Evolutionary conservation across 805 yeast species (phyloP).

Genomic region (Pachysolen tannophilus): DNA sequence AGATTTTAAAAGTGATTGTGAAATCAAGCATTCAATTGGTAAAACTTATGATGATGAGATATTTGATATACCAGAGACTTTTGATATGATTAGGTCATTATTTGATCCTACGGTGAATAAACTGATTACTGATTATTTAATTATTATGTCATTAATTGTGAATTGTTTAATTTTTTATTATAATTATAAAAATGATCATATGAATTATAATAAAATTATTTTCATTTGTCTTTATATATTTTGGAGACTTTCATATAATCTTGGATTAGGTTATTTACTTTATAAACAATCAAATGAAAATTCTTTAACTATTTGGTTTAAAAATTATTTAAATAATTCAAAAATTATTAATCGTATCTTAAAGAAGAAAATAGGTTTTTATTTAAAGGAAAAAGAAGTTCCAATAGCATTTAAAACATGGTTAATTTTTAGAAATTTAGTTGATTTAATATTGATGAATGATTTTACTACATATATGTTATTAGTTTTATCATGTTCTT

Average conservation of each 20-base stretch:
- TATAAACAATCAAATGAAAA: slow-evolving; percentile 57
- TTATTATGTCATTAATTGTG: slow-evolving; percentile 35
- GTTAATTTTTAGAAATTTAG: slow-evolving; percentile 71
- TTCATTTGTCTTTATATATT: slow-evolving; percentile 54
- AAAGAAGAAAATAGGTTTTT: slow-evolving; percentile 33
- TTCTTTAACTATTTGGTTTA: slow-evolving; percentile 32
- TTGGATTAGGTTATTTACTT: slow-evolving; percentile 70
- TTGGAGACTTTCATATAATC: slow-evolving; percentile 72
- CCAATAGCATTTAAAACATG: slow-evolving; percentile 81
- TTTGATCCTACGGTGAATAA: slow-evolving; percentile 71
- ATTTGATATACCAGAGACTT: slow-evolving; percentile 53
- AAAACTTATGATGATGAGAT: slow-evolving; percentile 36
- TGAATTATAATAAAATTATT: slow-evolving; percentile 23
- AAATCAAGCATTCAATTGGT: slow-evolving; percentile 25
- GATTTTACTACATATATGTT: slow-evolving; percentile 73
- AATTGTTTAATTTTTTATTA: slow-evolving; percentile 25
- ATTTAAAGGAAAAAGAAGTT: slow-evolving; percentile 23
- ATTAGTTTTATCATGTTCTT: slow-evolving; percentile 39
- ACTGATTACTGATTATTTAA: slow-evolving; percentile 55
- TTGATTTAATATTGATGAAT: slow-evolving; percentile 76
- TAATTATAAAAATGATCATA: slow-evolving; percentile 11
- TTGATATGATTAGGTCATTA: slow-evolving; percentile 76
- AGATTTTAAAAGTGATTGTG: no score
- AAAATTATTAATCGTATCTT: slow-evolving; percentile 37
- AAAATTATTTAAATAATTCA: slow-evolving; percentile 26